Conservation (phyloP, 352 stramenopile genomes). For the Phytophthora citrophthora region DNA sequence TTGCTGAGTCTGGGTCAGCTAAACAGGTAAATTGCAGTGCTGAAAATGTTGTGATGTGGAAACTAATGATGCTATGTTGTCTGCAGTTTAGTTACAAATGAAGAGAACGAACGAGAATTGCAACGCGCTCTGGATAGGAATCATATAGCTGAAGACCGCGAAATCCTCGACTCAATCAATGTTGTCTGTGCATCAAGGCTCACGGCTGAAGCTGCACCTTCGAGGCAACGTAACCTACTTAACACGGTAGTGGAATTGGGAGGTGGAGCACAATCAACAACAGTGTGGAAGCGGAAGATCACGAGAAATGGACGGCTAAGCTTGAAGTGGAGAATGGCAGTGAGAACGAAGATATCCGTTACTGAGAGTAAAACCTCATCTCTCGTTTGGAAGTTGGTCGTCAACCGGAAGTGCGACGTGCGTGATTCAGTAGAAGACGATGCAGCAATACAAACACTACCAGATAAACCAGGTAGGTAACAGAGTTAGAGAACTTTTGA, state of each 20-base stretch:
- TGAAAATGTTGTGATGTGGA: neutral
- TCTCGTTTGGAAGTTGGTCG: slow-evolving; percentile 26
- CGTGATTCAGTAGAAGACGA: slow-evolving; percentile 17
- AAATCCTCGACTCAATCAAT: slow-evolving; percentile 19
- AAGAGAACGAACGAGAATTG: slow-evolving; percentile 10
- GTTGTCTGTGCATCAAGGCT: slow-evolving; percentile 1
- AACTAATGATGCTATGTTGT: neutral
- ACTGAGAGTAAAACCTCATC: neutral
- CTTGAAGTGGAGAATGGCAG: slow-evolving; percentile 34
- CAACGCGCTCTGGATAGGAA: slow-evolving; percentile 23
- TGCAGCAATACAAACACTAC: slow-evolving; percentile 3
- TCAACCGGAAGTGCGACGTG: slow-evolving; percentile 26
- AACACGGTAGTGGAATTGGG: slow-evolving; percentile 17
- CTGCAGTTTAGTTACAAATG: slow-evolving; percentile 6
- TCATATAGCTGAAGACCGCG: slow-evolving; percentile 15
- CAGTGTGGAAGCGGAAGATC: slow-evolving; percentile 28
- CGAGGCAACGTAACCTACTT: slow-evolving; percentile 12
- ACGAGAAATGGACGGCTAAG: slow-evolving; percentile 17
- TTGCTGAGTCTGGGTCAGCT: slow-evolving; percentile 24
- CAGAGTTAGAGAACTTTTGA: no score
- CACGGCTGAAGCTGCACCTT: neutral
- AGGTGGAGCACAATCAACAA: neutral
- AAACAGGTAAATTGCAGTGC: slow-evolving; percentile 16
- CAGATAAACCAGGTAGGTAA: slow-evolving; percentile 6
- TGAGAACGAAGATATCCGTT: slow-evolving; percentile 5